Percentiles rank a stretch among this genome's conserved stretches.
These are phyloP conservation scores for Cladorrhinum sp. DNA, from an alignment of 2,329 filamentous ascomycete genomes.

Conservation along the genomic window DNA sequence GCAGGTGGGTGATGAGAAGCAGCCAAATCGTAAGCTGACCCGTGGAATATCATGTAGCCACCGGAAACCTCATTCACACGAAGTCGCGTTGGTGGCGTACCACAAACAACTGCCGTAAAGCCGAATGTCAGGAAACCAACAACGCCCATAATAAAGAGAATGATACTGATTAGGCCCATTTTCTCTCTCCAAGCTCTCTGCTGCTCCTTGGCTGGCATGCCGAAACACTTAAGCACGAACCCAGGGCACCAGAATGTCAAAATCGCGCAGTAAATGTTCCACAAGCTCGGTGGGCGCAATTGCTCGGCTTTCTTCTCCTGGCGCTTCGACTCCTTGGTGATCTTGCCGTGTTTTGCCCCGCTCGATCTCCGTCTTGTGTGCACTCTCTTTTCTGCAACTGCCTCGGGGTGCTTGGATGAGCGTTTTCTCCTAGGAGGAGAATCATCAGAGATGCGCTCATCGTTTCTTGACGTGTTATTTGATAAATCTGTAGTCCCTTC, in stretches of 20 bases:
- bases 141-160: slow-evolving; percentile 78
- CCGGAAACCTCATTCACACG: slow-evolving; percentile 75
- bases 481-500: slow-evolving; percentile 60
- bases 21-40: slow-evolving; percentile 80
- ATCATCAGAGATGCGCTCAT: slow-evolving; percentile 44
- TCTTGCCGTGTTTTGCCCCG: slow-evolving; percentile 55
- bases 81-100: slow-evolving; percentile 66
- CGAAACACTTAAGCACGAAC: slow-evolving; percentile 79
- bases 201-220: slow-evolving; percentile 80
- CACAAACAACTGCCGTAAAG: slow-evolving; percentile 87
- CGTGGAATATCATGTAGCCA: slow-evolving; percentile 96
- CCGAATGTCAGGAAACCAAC: slow-evolving; percentile 97
- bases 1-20: slow-evolving; percentile 76
- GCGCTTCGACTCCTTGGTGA: slow-evolving; percentile 54
- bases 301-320: slow-evolving; percentile 58
- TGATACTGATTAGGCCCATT: slow-evolving; percentile 94
- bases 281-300: slow-evolving; percentile 77
- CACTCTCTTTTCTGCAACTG: slow-evolving; percentile 39
- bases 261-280: slow-evolving; percentile 93
- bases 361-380: slow-evolving; percentile 38
- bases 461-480: slow-evolving; percentile 42
- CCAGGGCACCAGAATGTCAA: slow-evolving; percentile 94
- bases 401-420: slow-evolving; percentile 35
- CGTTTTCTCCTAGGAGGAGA: slow-evolving; percentile 38
- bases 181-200: slow-evolving; percentile 96